Percentiles rank a stretch among this genome's conserved stretches.
These are phyloP conservation scores for Solanum corneliomulleri DNA, from an alignment of 257 asterid species.

Conservation along the genomic window DNA sequence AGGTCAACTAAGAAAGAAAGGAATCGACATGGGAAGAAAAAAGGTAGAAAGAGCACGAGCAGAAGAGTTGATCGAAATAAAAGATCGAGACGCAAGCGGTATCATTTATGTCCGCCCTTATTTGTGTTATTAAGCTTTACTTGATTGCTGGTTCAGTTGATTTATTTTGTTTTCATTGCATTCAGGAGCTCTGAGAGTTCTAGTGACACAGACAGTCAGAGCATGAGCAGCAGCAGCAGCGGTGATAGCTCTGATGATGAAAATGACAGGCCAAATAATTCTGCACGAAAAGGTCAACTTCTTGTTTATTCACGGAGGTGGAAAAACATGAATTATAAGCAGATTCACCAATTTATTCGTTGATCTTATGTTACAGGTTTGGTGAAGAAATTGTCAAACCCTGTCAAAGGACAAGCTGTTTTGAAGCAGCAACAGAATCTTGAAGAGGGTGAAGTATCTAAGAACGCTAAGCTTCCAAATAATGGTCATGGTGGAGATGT, in stretches of 20 bases:
- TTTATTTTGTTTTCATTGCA: background rate
- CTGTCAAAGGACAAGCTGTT: conserved; percentile 14
- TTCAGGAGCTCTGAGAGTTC: conserved; percentile 62
- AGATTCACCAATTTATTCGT: background rate
- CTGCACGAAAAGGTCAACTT: conserved; percentile 20
- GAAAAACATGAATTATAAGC: background rate
- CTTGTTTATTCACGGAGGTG: background rate
- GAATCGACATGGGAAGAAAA: conserved; percentile 33
- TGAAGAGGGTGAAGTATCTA: conserved; percentile 59
- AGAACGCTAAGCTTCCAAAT: conserved; percentile 24
- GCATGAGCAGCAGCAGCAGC: conserved; percentile 28
- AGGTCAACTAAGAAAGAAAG: conserved; percentile 36
- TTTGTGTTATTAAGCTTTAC: background rate
- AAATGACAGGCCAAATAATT: conserved; percentile 17
- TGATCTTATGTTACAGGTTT: background rate
- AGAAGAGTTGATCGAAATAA: conserved; percentile 28
- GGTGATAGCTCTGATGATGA: conserved; percentile 57
- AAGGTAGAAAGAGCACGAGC: conserved; percentile 26
- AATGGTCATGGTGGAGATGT: conserved; percentile 30
- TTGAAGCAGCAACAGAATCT: conserved; percentile 26
- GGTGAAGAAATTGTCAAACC: conserved; percentile 16
- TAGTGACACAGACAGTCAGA: conserved; percentile 42
- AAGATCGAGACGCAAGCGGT: conserved; percentile 30
- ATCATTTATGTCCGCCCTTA: background rate
- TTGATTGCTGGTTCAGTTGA: background rate